phyloP scores from a whole-genome alignment of 1,284 basidiomycete genomes.

The Chiua sp. region DNA sequence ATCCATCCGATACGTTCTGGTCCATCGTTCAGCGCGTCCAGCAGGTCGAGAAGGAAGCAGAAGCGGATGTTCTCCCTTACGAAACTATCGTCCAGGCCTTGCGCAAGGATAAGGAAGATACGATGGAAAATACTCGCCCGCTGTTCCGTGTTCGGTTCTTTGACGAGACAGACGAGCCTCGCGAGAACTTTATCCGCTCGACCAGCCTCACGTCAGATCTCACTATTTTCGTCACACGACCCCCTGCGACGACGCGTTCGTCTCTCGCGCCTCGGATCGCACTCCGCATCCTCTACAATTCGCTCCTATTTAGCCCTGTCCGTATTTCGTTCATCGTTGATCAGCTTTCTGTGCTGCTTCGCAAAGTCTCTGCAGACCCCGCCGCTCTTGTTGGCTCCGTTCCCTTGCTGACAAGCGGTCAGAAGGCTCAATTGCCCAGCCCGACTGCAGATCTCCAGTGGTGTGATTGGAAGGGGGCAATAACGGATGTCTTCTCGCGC shows the following conservation, averaged over 20 bases:
- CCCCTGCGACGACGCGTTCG: conserved; percentile 69
- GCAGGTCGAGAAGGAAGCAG: conserved; percentile 85
- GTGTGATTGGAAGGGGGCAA: conserved; percentile 97
- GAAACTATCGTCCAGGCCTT: conserved; percentile 81
- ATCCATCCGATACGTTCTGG: conserved; percentile 92
- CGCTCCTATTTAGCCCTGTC: conserved; percentile 86
- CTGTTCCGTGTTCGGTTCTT: conserved; percentile 97
- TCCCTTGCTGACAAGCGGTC: conserved; percentile 78
- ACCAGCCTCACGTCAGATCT: conserved; percentile 91
- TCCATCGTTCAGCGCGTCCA: conserved; percentile 89
- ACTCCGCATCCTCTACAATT: conserved; percentile 93
- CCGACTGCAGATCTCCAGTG: conserved; percentile 93
- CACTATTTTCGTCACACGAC: conserved; percentile 80
- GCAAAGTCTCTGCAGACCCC: conserved; percentile 72
- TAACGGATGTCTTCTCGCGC: conserved; percentile 90
- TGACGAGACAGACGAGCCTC: conserved; percentile 83
- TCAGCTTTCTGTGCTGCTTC: conserved; percentile 85
- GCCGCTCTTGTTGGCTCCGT: conserved; percentile 74
- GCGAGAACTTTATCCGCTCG: conserved; percentile 77
- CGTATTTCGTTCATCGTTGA: conserved; percentile 85
- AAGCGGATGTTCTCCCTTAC: conserved; percentile 84
- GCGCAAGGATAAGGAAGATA: conserved; percentile 65
- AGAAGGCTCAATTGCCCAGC: conserved; percentile 79
- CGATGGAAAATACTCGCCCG: conserved; percentile 59
- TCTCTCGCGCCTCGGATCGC: conserved; percentile 82